These are phyloP conservation scores for Phytophthora foliorum DNA, from an alignment of 352 stramenopile genomes.

Conservation along the genomic window DNA sequence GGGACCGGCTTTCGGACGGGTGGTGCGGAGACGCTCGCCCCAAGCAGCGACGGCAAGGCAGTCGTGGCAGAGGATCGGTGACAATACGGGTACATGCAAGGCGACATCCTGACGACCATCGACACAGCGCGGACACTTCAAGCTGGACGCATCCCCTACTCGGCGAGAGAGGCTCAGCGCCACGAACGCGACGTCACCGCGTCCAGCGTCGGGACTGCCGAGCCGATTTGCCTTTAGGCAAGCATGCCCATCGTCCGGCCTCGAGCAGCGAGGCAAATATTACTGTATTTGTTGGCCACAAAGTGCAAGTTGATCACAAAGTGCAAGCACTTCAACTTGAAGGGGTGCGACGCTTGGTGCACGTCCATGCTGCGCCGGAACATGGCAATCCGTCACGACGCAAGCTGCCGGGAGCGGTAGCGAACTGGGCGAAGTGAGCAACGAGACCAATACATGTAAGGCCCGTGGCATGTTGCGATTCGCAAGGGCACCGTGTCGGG, in stretches of 20 bases:
- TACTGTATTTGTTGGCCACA: no score
- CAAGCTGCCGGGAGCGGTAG: constrained; percentile 1
- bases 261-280: neutral
- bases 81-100: constrained; percentile 6
- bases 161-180: constrained; percentile 9
- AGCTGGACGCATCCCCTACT: constrained; percentile 12
- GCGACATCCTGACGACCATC: constrained; percentile 9
- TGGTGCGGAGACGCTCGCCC: constrained; percentile 14
- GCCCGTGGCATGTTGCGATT: no score
- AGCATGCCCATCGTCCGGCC: constrained; percentile 5
- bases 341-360: constrained; percentile 15
- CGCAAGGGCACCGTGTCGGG: neutral
- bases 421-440: no score
- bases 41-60: constrained; percentile 21
- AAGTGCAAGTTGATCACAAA: no score
- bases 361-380: constrained; percentile 22
- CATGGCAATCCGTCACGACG: constrained; percentile 16
- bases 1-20: constrained; percentile 7
- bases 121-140: constrained; percentile 24
- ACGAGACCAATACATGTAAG: no score
- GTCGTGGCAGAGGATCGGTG: neutral
- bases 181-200: constrained; percentile 32
- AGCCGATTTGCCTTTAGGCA: neutral
- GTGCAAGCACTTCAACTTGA: constrained; percentile 24
- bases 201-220: constrained; percentile 8